Evolutionary conservation across 768 basidiomycete species (phyloP), one percentile per base, ranked within the genome.

Genomic region (Boletus rex-veris): DNA sequence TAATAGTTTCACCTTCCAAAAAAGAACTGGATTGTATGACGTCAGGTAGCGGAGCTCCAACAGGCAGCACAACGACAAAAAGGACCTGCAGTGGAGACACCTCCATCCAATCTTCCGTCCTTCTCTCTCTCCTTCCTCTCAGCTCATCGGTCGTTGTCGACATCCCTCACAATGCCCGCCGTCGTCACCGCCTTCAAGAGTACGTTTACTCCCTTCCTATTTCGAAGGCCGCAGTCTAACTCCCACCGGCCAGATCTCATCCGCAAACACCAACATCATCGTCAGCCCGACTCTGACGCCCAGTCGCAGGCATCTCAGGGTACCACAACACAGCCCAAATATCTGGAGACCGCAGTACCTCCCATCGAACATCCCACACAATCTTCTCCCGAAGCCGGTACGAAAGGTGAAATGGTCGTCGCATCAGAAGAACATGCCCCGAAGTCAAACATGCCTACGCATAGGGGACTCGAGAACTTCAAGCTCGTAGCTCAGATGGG

Each of bases 121-220:
- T 16, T 45, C 33, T 45, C 52, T 14, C 2, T 11, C 41, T 4
- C 36, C 43, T 24, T 30, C 48, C 40, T 38, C 38, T n/a, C 37
- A 18, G 10, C 14, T 18, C 37, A 7, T 18, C 37, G 11, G 8
- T 4, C 54, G 30, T 37, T 54, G 36, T 52, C 54, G 41, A 57
- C 58, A 36, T n/a, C 46, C 36, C 21, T 11, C 26, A 59, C 57
- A 46, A 88, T 88, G 86, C 85, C 85, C 57, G 79, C 78, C 53
- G 87, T 92, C 48, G 86, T 94, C 63, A 84, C 92, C 72, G 87
- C 88, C 19, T 90, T 94, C 76, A 94, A 92, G 78, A 93, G 91
- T 92, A 68, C 38, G 78, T 72, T 30, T 38, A 11, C 40, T 21
- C 33, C 15, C 11, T 39, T 37, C 48, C 49, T 39, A 28, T 60